phyloP scores from a whole-genome alignment of 1,284 basidiomycete species.

The Trichosporon sp. region DNA sequence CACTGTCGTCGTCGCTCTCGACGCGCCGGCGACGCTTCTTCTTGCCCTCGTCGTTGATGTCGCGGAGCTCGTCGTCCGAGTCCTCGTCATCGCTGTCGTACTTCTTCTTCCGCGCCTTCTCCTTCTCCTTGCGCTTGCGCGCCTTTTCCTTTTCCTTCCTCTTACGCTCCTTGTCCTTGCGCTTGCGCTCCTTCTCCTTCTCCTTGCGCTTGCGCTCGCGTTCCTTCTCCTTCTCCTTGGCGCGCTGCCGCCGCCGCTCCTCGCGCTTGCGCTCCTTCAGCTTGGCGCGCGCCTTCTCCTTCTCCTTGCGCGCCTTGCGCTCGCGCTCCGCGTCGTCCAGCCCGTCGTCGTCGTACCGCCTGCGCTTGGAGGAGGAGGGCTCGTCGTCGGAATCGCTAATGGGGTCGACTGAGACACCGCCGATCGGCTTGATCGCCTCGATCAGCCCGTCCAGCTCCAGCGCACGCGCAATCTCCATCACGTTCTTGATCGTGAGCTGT shows the following conservation, averaged over 20 bases:
- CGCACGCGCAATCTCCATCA: conserved; percentile 56
- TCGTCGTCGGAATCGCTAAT: conserved; percentile 33
- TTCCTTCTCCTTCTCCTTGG: conserved; percentile 41
- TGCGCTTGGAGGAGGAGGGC: conserved; percentile 32
- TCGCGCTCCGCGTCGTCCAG: conserved; percentile 39
- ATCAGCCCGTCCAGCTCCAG: conserved; percentile 53
- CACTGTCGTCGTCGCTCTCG: conserved; percentile 31
- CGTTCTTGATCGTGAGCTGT: conserved; percentile 48
- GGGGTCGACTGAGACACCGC: conserved; percentile 39
- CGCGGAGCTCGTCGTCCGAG: conserved; percentile 34
- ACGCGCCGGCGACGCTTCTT: conserved; percentile 28
- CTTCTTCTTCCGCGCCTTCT: conserved; percentile 41
- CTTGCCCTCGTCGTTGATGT: conserved; percentile 25
- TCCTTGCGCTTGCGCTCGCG: conserved; percentile 38
- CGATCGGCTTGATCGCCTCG: conserved; percentile 53
- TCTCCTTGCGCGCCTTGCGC: conserved; percentile 35
- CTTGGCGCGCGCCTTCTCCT: conserved; percentile 36
- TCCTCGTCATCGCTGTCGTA: conserved; percentile 29
- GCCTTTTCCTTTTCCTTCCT: conserved; percentile 41
- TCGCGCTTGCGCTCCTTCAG: conserved; percentile 34
- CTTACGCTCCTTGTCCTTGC: conserved; percentile 39
- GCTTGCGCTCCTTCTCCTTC: conserved; percentile 40
- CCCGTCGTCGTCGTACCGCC: conserved; percentile 34
- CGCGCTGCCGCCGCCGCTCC: conserved; percentile 33
- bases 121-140: conserved; percentile 40